A percentile compares a stretch with the other conserved stretches of the same genome.
These are phyloP conservation scores for Rutstroemia sydowiana DNA, from an alignment of 2,329 filamentous ascomycete genomes.

Conservation along the genomic window DNA sequence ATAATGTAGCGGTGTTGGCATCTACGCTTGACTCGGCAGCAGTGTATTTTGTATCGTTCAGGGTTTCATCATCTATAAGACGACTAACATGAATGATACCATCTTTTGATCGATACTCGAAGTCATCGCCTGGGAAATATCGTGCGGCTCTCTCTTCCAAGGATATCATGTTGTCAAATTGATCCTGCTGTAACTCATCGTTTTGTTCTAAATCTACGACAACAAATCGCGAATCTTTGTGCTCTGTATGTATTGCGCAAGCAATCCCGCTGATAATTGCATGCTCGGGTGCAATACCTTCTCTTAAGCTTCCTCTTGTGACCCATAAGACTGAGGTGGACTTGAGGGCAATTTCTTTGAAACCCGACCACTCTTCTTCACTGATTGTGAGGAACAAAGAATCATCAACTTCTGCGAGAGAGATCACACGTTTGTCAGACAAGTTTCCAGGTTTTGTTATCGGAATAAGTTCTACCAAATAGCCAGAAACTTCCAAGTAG, in stretches of 20 bases:
- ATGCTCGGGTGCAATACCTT: not conserved
- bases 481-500: not conserved
- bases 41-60: not conserved
- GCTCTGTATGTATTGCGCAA: not conserved
- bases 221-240: not conserved
- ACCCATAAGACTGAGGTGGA: constrained; percentile 42
- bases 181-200: not conserved
- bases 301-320: constrained; percentile 36
- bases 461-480: not conserved
- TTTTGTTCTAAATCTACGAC: not conserved
- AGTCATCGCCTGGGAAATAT: not conserved
- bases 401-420: not conserved
- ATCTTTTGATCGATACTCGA: not conserved
- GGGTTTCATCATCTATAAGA: not conserved
- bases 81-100: not conserved
- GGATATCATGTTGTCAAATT: not conserved
- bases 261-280: not conserved
- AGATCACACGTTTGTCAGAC: not conserved
- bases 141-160: not conserved
- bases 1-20: not conserved
- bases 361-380: not conserved
- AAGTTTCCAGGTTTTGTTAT: not conserved
- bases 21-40: not conserved
- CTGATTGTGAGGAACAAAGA: not conserved
- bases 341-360: constrained; percentile 32